Evolutionary conservation across 345 rosid genomes (phyloP), one percentile per base, ranked within the genome.

Genomic region (Eucalyptus albens): DNA sequence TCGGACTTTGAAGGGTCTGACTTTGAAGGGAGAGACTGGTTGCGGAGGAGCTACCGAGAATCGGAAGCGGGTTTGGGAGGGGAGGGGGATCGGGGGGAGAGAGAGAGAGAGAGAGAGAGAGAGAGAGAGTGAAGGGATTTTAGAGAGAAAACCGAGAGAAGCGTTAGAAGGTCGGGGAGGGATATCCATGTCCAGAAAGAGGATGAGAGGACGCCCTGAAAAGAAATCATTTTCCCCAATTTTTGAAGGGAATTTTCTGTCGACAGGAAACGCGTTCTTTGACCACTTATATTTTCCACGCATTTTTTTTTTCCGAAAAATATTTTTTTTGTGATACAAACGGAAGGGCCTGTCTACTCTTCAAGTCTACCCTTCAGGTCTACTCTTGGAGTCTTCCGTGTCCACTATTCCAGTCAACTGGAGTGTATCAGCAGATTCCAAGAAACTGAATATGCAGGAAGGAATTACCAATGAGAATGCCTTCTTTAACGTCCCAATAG

Each of bases 391-490:
- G 62, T 56, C 29, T 24, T 56, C 62, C 27, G 27, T 24, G 62
- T 56, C 27, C 27, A 56, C 29, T 2, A 24, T 24, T 56, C 62
- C 62, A 56, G 6, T 56, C 29, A 56, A 56, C 13, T 56, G 1
- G 29, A 56, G 62, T 56, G 29, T 24, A 4, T 56, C 13, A 22
- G 62, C 62, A 56, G 62, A 56, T 56, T 56, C 62, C 29, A 56
- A 24, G 62, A 56, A 56, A 56, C 29, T 24, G 62, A 56, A 24
- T 56, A 5, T 24, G 29, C 62, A 56, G 62, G 62, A 56, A 56
- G 14, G 0, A 56, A 24, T 56, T 24, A 22, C 13, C 62, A 10
- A 56, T 56, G 0, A 24, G 62, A 56, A 0, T 56, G 62, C 62
- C 13, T 22, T 0, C 27, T 56, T 56, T 10, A 56, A 24, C 29